phyloP scores from a whole-genome alignment of 2,329 filamentous ascomycete species.

The Nemania diffusa region DNA sequence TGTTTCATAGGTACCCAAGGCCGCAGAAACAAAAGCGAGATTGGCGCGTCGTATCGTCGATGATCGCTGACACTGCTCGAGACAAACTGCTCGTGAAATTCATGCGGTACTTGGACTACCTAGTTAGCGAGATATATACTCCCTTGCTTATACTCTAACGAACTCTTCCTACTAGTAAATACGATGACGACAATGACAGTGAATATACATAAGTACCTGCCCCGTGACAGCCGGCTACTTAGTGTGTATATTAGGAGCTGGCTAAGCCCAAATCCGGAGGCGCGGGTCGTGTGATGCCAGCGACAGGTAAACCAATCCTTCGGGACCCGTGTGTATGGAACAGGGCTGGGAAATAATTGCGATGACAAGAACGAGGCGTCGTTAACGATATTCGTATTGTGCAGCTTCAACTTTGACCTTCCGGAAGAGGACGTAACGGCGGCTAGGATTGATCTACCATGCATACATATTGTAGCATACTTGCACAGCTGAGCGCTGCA shows the following conservation, averaged over 20 bases:
- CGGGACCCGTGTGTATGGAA: conserved; percentile 31
- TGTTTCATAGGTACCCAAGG: conserved; percentile 20
- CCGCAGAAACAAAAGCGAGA: conserved; percentile 11
- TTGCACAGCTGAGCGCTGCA: conserved; percentile 15
- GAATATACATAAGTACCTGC: not conserved
- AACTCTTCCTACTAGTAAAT: not conserved
- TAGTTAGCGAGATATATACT: not conserved
- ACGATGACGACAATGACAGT: not conserved
- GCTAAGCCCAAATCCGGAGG: conserved; percentile 12
- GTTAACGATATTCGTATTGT: conserved; percentile 19
- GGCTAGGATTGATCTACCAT: conserved; percentile 27
- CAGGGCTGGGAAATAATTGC: conserved; percentile 23
- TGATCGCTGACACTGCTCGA: conserved; percentile 6
- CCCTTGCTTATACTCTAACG: not conserved
- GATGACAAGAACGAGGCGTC: conserved; percentile 23
- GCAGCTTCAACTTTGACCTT: conserved; percentile 22
- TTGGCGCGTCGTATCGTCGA: conserved; percentile 7
- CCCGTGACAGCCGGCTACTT: not conserved
- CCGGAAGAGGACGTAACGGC: conserved; percentile 18
- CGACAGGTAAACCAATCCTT: conserved; percentile 28
- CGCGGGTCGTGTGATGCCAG: conserved; percentile 27
- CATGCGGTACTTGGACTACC: not conserved
- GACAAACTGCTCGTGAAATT: not conserved
- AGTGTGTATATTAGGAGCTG: not conserved
- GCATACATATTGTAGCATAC: conserved; percentile 14